A percentile compares a stretch with the other conserved stretches of the same genome.
Evolutionary conservation across 306 rosid genomes (phyloP).

Genomic region (Trifolium fragiferum): DNA sequence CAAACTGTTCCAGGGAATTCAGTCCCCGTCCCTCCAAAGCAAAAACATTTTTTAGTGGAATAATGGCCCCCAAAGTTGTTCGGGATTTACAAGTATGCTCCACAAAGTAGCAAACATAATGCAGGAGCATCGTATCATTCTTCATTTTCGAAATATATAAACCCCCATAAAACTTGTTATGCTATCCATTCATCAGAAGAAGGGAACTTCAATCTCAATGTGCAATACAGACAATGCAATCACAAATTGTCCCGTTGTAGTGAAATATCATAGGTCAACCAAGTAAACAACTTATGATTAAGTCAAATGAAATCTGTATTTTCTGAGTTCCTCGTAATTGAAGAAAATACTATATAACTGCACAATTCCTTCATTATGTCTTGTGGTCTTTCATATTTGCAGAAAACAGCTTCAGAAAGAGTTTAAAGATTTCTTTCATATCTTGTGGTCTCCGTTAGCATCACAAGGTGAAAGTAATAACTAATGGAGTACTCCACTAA

Average conservation of each 20-base stretch:
- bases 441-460: constrained; percentile 34
- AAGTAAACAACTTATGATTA: constrained; percentile 43
- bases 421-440: constrained; percentile 34
- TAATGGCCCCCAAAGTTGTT: constrained; percentile 58
- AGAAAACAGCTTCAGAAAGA: constrained; percentile 42
- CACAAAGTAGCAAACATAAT: constrained; percentile 41
- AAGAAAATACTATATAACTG: constrained; percentile 33
- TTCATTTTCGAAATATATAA: constrained; percentile 38
- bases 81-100: constrained; percentile 55
- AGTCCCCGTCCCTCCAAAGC: constrained; percentile 54
- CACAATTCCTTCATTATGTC: constrained; percentile 37
- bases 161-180: constrained; percentile 32
- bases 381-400: constrained; percentile 7
- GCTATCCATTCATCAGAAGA: constrained; percentile 40
- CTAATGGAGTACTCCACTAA: constrained; percentile 46
- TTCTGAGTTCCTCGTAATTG: constrained; percentile 35
- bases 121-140: constrained; percentile 47
- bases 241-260: constrained; percentile 41
- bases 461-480: constrained; percentile 42
- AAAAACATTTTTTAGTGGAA: constrained; percentile 49
- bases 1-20: constrained; percentile 51
- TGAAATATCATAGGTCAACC: constrained; percentile 40
- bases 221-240: constrained; percentile 40
- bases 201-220: constrained; percentile 4
- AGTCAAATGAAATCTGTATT: constrained; percentile 38